phyloP scores from a whole-genome alignment of 2,329 filamentous ascomycete species.

The Botrytis galanthina region DNA sequence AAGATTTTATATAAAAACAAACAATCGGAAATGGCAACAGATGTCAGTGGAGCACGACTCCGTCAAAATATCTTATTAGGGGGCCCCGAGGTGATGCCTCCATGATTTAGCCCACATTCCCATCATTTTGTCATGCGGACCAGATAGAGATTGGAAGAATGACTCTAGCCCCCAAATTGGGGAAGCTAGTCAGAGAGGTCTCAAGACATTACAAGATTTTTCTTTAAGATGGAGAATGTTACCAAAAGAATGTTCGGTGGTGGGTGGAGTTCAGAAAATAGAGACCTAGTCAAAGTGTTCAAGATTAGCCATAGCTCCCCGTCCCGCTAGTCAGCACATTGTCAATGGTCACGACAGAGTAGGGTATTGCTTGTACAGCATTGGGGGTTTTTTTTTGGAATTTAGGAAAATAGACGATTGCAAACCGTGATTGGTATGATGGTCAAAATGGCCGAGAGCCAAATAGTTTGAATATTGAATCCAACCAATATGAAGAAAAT shows the following conservation, averaged over 20 bases:
- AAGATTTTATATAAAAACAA: conserved; percentile 2
- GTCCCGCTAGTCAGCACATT: not conserved
- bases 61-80: conserved; percentile 1
- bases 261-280: not conserved
- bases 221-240: conserved; percentile 9
- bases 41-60: not conserved
- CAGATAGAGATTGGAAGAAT: not conserved
- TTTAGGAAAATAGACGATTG: not conserved
- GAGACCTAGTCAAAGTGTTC: not conserved
- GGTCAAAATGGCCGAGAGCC: conserved; percentile 5
- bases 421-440: not conserved
- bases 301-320: not conserved
- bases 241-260: not conserved
- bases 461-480: not conserved
- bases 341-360: not conserved
- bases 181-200: conserved; percentile 6
- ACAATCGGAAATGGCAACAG: not conserved
- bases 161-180: not conserved
- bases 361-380: conserved; percentile 2
- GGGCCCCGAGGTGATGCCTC: conserved; percentile 8
- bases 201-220: conserved; percentile 6
- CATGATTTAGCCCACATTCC: conserved; percentile 8
- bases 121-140: conserved; percentile 8
- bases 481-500: conserved; percentile 16
- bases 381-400: not conserved